phyloP scores from a whole-genome alignment of 1,284 basidiomycete genomes.

The Apiotrichum akiyoshidainum region DNA sequence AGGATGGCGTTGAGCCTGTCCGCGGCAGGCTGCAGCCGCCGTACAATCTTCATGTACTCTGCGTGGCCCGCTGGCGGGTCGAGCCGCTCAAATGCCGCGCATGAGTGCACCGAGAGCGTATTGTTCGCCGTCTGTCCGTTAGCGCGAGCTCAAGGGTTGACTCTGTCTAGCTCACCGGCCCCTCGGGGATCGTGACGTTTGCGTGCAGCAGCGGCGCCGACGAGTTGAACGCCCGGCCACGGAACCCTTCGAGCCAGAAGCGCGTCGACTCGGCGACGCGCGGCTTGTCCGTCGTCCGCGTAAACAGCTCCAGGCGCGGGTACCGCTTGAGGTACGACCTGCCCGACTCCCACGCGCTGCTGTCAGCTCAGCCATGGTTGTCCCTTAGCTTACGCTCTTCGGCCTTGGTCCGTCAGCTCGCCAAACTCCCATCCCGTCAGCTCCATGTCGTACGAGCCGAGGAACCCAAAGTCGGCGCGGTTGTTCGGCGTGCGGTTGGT shows the following conservation, averaged over 20 bases:
- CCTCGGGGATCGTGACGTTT: constrained; percentile 41
- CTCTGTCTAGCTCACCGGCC: constrained; percentile 20
- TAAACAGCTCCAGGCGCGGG: constrained; percentile 60
- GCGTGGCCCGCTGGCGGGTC: neutral
- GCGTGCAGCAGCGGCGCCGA: constrained; percentile 2
- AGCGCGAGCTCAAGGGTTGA: constrained; percentile 8
- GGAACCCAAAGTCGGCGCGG: constrained; percentile 59
- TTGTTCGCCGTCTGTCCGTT: constrained; percentile 58
- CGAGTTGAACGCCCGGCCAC: constrained; percentile 23
- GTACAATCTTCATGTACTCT: neutral
- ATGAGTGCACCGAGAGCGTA: constrained; percentile 69
- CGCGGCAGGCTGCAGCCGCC: constrained; percentile 4
- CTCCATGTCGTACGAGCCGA: constrained; percentile 61
- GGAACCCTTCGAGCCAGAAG: constrained; percentile 60
- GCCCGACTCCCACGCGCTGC: constrained; percentile 49
- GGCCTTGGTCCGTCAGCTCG: constrained; percentile 66
- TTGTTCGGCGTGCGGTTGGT: constrained; percentile 31
- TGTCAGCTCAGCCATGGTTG: no score
- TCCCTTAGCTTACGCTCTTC: constrained; percentile 60
- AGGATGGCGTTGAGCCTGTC: constrained; percentile 52
- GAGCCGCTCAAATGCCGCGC: constrained; percentile 58
- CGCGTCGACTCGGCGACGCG: constrained; percentile 66
- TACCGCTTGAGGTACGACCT: constrained; percentile 26
- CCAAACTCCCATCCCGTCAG: constrained; percentile 56
- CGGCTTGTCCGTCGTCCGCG: constrained; percentile 60